Base-by-base conservation (phyloP, 176 grass and related monocot species). In the Carex littledalei region DNA sequence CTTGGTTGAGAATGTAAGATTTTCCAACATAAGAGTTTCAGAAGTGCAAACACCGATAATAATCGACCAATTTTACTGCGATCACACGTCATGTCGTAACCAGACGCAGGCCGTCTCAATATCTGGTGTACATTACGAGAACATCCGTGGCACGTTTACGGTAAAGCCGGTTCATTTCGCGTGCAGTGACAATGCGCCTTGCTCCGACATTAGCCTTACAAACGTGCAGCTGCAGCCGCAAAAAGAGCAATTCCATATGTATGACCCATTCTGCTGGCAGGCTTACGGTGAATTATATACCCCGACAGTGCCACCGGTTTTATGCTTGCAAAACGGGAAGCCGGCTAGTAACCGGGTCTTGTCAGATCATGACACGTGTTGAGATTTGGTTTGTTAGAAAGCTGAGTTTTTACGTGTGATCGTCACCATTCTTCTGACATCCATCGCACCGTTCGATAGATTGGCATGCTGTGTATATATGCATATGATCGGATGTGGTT, bases 1-100 rank as follows among this genome's bases (percentile, higher is more conserved):
- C 35, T 87, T 89, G 72, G 94, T 97, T 90, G 87, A 97, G 89
- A 89, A 90, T 68, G 75, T 97, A 86, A 85, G 90, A 59, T 97
- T 97, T 80, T 91, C 92, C 17, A 97, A 97, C 78, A 97, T 97
- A 89, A 89, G 84, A 91, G 90, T 97, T 39, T 91, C 88, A 1
- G 92, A 97, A 69, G 94, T 97, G 65, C 92, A 92, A 88, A 97
- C 88, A 15, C 94, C 94, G 69, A 97, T 97, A 54, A 88, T 97
- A 24, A 97, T 97, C 89, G 94, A 97, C 79, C 94, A 97, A 79
- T 97, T 97, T 81, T 97, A 97, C 79, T 97, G 94, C 62, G 92
- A 97, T 81, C 91, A 71, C 78, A 75, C 89, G 18, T 89, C 69
- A 41, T 97, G 94, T 59, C 83, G 72, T 85, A 97, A 97, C 85